A percentile compares a stretch with the other conserved stretches of the same genome.
Evolutionary conservation across 768 basidiomycete genomes (phyloP).

Genomic region (Termitomyces bulborhizus): DNA sequence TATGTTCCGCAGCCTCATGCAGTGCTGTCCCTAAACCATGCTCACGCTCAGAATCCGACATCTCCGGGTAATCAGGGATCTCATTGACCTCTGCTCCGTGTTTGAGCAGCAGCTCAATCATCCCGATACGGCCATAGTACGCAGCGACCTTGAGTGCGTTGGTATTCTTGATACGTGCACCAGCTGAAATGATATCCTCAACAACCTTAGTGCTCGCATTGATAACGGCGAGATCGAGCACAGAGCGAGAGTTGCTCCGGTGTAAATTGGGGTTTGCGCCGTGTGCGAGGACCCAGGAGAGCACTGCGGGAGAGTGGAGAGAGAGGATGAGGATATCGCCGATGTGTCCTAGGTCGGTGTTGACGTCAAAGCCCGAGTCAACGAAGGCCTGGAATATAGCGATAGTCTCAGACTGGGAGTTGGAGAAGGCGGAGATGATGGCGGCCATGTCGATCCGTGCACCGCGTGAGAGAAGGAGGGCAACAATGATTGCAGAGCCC

Average conservation of each 20-base stretch:
- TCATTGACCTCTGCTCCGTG: slow-evolving; percentile 13
- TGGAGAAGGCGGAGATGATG: slow-evolving; percentile 4
- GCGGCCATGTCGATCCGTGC: slow-evolving; percentile 1
- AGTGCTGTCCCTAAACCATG: slow-evolving; percentile 14
- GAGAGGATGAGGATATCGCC: slow-evolving; percentile 10
- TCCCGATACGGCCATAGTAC: slow-evolving; percentile 9
- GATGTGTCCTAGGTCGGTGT: slow-evolving; percentile 8
- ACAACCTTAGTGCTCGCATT: background rate
- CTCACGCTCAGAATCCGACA: slow-evolving; percentile 6
- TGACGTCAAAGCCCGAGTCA: slow-evolving; percentile 9
- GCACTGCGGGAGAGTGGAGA: background rate
- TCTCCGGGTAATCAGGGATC: slow-evolving; percentile 9
- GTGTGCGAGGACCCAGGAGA: slow-evolving; percentile 8
- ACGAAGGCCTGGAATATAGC: slow-evolving; percentile 10
- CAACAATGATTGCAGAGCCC: slow-evolving; percentile 3
- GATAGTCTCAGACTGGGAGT: background rate
- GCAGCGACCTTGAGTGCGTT: slow-evolving; percentile 13
- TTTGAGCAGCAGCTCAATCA: slow-evolving; percentile 11
- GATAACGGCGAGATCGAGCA: slow-evolving; percentile 11
- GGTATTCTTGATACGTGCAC: slow-evolving; percentile 9
- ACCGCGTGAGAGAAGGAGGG: slow-evolving; percentile 6
- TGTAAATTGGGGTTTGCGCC: slow-evolving; percentile 8
- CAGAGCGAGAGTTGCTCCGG: background rate
- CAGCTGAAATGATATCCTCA: slow-evolving; percentile 1
- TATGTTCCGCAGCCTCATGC: slow-evolving; percentile 10